phyloP scores from a whole-genome alignment of 805 yeast genomes.

The Monosporozyma servazzii region DNA sequence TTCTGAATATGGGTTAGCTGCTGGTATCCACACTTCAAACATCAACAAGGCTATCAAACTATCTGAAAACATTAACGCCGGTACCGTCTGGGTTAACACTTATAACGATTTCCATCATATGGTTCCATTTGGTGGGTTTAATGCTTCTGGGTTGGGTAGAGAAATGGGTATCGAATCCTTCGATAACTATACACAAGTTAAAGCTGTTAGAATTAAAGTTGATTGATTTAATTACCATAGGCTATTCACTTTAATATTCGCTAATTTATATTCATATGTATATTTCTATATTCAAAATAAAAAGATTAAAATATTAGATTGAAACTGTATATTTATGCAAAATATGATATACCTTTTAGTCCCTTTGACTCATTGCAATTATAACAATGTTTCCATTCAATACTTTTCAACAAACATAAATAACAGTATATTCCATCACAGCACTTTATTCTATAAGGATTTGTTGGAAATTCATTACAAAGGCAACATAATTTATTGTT shows the following conservation, averaged over 20 bases:
- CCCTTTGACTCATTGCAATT: background rate
- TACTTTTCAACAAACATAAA: slow-evolving; percentile 2
- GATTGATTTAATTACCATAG: slow-evolving; percentile 32
- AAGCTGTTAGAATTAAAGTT: slow-evolving; percentile 60
- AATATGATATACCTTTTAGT: slow-evolving; percentile 1
- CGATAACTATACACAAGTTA: slow-evolving; percentile 74
- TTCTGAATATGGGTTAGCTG: slow-evolving; percentile 78
- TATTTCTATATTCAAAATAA: slow-evolving; percentile 85
- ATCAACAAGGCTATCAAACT: slow-evolving; percentile 68
- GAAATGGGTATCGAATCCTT: slow-evolving; percentile 87
- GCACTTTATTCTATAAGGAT: slow-evolving; percentile 4
- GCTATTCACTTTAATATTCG: slow-evolving; percentile 37
- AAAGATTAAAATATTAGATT: slow-evolving; percentile 53
- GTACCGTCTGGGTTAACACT: slow-evolving; percentile 87
- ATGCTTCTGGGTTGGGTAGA: slow-evolving; percentile 85
- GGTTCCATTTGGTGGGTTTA: slow-evolving; percentile 91
- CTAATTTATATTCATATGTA: slow-evolving; percentile 63
- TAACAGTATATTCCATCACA: slow-evolving; percentile 5
- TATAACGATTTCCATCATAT: slow-evolving; percentile 80
- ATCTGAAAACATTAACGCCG: slow-evolving; percentile 67
- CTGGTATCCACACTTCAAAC: slow-evolving; percentile 78
- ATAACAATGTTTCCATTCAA: slow-evolving; percentile 2
- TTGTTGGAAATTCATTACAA: slow-evolving; percentile 4
- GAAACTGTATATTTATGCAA: slow-evolving; percentile 32
- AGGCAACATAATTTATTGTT: background rate